Conservation (phyloP, 2,329 filamentous ascomycete genomes). For the Eutypa lata region DNA sequence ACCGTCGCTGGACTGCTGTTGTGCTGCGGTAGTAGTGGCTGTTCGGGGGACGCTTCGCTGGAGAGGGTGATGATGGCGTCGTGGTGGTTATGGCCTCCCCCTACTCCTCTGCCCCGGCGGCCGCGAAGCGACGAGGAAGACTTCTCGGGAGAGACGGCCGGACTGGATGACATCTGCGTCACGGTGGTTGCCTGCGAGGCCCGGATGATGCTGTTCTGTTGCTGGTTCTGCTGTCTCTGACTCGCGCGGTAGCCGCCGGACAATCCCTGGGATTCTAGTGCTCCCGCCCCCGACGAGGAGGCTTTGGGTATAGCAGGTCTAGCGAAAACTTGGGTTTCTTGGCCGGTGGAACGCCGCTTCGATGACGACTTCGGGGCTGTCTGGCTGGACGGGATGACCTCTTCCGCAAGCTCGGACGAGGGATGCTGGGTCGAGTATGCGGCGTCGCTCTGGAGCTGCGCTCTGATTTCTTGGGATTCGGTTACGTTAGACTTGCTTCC, state of each 20-base stretch:
- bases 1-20: slow-evolving; percentile 15
- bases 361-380: slow-evolving; percentile 12
- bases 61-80: slow-evolving; percentile 6
- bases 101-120: too few relatives aligned
- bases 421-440: slow-evolving; percentile 35
- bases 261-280: too few relatives aligned
- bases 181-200: slow-evolving; percentile 44
- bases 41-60: slow-evolving; percentile 9
- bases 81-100: too few relatives aligned
- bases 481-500: slow-evolving; percentile 24
- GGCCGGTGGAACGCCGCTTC: slow-evolving; percentile 2
- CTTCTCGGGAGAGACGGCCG: slow-evolving; percentile 27
- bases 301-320: slow-evolving; percentile 17
- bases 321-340: slow-evolving; percentile 7
- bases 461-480: slow-evolving; percentile 50
- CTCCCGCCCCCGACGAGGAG: slow-evolving; percentile 1
- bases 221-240: slow-evolving; percentile 8
- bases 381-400: slow-evolving; percentile 32
- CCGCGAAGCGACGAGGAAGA: slow-evolving; percentile 13
- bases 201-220: slow-evolving; percentile 20
- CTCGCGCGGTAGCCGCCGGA: neutral
- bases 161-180: slow-evolving; percentile 32
- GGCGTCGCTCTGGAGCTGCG: slow-evolving; percentile 47
- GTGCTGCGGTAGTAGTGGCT: neutral
- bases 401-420: slow-evolving; percentile 18